Evolutionary conservation across 176 grass and related monocot genomes (phyloP).

Genomic region (Triticum aestivum): DNA sequence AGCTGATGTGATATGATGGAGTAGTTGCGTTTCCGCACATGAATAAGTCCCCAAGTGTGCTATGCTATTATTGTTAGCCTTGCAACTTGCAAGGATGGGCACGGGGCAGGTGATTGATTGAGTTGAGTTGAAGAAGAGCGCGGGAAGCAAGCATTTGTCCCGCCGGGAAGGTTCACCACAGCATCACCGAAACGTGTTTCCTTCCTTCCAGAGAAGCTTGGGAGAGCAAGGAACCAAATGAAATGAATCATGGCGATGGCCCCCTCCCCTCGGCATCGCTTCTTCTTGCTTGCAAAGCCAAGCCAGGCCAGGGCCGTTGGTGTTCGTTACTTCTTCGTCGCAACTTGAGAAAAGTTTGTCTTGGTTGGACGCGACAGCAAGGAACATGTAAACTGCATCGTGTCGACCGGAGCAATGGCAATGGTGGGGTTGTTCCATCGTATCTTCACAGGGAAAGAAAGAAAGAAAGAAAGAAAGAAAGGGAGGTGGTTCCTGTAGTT

Average conservation of each 20-base stretch:
- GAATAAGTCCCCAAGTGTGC: too few species aligned
- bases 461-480: too few species aligned
- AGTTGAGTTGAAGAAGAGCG: not conserved
- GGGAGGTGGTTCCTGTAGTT: not conserved
- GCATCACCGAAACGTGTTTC: not conserved
- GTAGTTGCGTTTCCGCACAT: not conserved
- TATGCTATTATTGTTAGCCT: too few species aligned
- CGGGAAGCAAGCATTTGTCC: constrained; percentile 1
- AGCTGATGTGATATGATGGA: not conserved
- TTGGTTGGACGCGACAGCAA: not conserved
- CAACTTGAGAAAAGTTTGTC: not conserved
- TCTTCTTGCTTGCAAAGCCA: constrained; percentile 15
- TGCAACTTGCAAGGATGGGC: not conserved
- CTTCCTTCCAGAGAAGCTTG: not conserved
- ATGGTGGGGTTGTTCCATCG: too few species aligned
- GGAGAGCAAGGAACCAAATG: not conserved
- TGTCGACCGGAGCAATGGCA: not conserved
- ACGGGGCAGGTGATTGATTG: not conserved
- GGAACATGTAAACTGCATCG: not conserved
- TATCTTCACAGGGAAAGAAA: too few species aligned
- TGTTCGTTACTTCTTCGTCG: not conserved
- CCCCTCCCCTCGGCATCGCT: too few species aligned
- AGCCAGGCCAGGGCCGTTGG: not conserved
- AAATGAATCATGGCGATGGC: not conserved
- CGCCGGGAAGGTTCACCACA: not conserved